These are phyloP conservation scores for Blastobotrys terrestris DNA, from an alignment of 805 yeast genomes.

Conservation along the genomic window DNA sequence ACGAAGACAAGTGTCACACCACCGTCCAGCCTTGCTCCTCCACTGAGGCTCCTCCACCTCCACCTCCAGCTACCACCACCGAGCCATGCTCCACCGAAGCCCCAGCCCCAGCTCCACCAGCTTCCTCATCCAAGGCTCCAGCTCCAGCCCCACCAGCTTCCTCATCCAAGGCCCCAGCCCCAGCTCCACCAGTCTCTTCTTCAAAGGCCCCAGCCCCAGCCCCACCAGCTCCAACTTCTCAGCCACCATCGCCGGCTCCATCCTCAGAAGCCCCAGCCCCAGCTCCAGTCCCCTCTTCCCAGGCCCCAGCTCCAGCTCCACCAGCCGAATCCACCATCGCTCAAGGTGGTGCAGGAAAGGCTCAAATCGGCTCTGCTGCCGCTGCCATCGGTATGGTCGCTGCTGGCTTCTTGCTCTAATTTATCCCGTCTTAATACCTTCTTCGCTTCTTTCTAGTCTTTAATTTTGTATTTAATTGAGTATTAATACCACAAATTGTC, in stretches of 20 bases:
- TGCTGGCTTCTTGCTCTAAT: slow-evolving; percentile 1
- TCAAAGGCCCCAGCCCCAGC: not conserved
- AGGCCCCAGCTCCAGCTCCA: not conserved
- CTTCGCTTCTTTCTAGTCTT: not conserved
- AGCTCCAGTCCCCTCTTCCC: not conserved
- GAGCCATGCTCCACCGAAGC: not conserved
- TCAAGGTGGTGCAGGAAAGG: not conserved
- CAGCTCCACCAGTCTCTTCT: not conserved
- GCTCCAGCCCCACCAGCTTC: slow-evolving; percentile 1
- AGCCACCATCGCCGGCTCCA: not conserved
- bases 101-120: not conserved
- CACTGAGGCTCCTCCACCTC: not conserved
- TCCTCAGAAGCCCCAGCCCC: not conserved
- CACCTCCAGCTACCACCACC: not conserved
- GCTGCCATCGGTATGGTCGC: not conserved
- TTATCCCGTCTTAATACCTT: not conserved
- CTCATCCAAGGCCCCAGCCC: not conserved
- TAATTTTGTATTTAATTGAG: not conserved
- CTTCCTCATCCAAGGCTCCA: not conserved
- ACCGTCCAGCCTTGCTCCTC: not conserved
- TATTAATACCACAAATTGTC: not conserved
- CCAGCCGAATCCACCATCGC: not conserved
- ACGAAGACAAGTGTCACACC: not conserved
- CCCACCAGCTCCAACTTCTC: not conserved
- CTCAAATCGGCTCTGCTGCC: not conserved